These are phyloP conservation scores for Eucalyptus guilfoylei DNA, from an alignment of 345 rosid genomes.

Conservation along the genomic window DNA sequence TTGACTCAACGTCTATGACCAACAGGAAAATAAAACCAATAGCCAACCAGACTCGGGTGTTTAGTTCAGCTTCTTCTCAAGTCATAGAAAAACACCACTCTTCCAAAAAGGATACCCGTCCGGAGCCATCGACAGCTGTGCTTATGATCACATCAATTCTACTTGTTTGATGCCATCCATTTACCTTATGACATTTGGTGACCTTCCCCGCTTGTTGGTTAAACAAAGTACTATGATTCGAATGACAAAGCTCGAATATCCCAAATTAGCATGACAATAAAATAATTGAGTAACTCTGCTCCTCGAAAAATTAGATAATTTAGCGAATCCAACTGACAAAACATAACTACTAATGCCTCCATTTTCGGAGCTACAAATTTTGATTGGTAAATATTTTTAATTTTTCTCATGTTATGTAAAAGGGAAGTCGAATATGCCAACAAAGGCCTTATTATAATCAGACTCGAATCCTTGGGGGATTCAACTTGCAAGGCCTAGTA, in stretches of 20 bases:
- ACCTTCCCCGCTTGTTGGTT: not conserved
- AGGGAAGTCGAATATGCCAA: not conserved
- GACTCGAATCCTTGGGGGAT: not conserved
- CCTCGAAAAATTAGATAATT: not conserved
- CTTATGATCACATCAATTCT: not conserved
- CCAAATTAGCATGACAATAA: not conserved
- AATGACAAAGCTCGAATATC: not conserved
- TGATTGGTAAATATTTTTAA: not conserved
- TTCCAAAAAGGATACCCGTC: not conserved
- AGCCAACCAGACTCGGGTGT: accelerated
- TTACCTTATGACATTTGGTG: not conserved
- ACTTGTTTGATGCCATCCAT: not conserved
- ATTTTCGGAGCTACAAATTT: not conserved
- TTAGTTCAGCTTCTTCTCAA: not conserved
- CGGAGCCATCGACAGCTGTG: accelerated
- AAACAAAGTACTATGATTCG: not conserved
- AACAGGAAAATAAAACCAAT: not conserved
- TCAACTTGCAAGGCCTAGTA: not conserved
- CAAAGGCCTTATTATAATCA: not conserved
- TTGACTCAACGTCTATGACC: not conserved
- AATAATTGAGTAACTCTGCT: not conserved
- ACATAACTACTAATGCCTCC: not conserved
- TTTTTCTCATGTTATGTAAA: accelerated
- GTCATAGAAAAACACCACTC: not conserved
- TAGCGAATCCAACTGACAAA: not conserved